These are phyloP conservation scores for Erucastrum elatum DNA, from an alignment of 345 rosid species.

Conservation along the genomic window DNA sequence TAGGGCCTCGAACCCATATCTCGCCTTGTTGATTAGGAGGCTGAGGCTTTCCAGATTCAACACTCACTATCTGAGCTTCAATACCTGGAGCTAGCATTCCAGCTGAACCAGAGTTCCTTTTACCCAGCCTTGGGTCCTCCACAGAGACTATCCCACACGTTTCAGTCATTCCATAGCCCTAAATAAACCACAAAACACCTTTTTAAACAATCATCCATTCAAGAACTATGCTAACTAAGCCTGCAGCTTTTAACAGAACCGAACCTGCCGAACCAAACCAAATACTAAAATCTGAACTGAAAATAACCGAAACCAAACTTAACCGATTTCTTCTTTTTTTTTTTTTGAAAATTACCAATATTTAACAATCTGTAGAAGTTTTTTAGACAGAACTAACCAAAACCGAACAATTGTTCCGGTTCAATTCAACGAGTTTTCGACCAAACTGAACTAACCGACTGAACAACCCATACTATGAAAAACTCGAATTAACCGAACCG, in stretches of 20 bases:
- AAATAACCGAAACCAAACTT: background rate
- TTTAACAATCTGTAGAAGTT: too few relatives aligned
- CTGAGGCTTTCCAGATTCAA: constrained; percentile 60
- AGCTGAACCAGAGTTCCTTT: constrained; percentile 63
- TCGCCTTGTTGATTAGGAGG: constrained; percentile 83
- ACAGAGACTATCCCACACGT: constrained; percentile 63
- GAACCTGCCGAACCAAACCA: background rate
- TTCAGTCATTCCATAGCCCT: constrained; percentile 97
- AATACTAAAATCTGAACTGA: background rate
- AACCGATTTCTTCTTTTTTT: background rate
- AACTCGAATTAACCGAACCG: too few relatives aligned
- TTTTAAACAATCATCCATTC: constrained; percentile 4
- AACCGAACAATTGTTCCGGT: too few relatives aligned
- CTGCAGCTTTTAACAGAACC: background rate
- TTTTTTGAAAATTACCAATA: too few relatives aligned
- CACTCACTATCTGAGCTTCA: constrained; percentile 70
- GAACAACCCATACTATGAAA: too few relatives aligned
- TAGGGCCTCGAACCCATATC: constrained; percentile 88
- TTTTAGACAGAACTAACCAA: too few relatives aligned
- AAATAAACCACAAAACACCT: constrained; percentile 32
- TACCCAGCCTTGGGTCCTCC: constrained; percentile 53
- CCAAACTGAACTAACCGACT: too few relatives aligned
- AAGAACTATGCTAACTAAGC: background rate
- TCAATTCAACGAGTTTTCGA: too few relatives aligned
- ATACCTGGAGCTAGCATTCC: constrained; percentile 70